Evolutionary conservation across 306 rosid genomes (phyloP).

Genomic region (Echinosophora koreensis): DNA sequence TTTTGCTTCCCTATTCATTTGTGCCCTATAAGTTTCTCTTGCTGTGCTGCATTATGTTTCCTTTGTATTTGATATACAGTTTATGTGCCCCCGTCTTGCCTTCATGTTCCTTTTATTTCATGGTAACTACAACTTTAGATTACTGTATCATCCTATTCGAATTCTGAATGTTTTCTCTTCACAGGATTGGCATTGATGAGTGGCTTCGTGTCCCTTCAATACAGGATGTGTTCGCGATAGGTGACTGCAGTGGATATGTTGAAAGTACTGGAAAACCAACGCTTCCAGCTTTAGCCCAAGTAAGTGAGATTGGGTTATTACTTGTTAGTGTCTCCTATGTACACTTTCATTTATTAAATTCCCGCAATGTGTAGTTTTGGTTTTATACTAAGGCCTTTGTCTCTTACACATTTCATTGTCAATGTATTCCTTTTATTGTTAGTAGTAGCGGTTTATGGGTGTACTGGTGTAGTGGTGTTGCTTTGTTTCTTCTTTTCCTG

Average conservation of each 20-base stretch:
- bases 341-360: slow-evolving; percentile 31
- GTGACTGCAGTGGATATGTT: slow-evolving; percentile 94
- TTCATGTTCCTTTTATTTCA: slow-evolving; percentile 26
- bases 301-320: slow-evolving; percentile 41
- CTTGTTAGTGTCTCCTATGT: slow-evolving; percentile 5
- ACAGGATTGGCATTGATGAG: slow-evolving; percentile 93
- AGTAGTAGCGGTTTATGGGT: slow-evolving; percentile 7
- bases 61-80: not conserved
- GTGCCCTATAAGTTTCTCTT: not conserved
- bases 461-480: slow-evolving; percentile 22
- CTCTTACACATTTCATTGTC: slow-evolving; percentile 20
- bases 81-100: not conserved
- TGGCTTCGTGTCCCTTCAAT: slow-evolving; percentile 87
- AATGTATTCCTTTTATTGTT: slow-evolving; percentile 27
- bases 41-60: slow-evolving; percentile 12
- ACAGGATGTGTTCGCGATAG: slow-evolving; percentile 83
- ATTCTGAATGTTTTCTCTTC: slow-evolving; percentile 15
- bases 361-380: not conserved
- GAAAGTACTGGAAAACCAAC: slow-evolving; percentile 87
- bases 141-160: not conserved
- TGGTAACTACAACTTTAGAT: not conserved
- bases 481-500: not conserved
- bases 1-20: slow-evolving; percentile 5
- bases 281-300: slow-evolving; percentile 98
- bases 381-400: not conserved